phyloP scores from a whole-genome alignment of 805 yeast species.

The Sugiyamaella boreocaroliniensis region DNA sequence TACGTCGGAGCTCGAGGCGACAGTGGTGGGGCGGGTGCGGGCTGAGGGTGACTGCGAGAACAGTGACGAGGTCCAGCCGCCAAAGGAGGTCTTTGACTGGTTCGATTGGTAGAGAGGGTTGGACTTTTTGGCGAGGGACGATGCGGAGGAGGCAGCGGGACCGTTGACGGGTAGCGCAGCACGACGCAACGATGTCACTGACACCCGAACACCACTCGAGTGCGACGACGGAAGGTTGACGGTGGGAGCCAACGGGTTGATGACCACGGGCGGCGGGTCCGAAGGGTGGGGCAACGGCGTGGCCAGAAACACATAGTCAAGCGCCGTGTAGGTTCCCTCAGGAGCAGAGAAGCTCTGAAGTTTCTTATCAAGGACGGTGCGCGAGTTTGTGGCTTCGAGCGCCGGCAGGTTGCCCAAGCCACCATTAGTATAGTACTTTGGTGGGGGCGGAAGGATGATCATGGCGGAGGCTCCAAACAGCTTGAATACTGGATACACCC shows the following conservation, averaged over 20 bases:
- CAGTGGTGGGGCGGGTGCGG: background rate
- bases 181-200: conserved; percentile 6
- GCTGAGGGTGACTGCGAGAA: conserved; percentile 6
- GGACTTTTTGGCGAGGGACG: conserved; percentile 11
- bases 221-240: conserved; percentile 24
- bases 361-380: conserved; percentile 21
- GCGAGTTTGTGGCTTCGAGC: conserved; percentile 18
- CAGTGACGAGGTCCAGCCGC: conserved; percentile 15
- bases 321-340: conserved; percentile 29
- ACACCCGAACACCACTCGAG: conserved; percentile 18
- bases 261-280: conserved; percentile 28
- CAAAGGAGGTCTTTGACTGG: conserved; percentile 12
- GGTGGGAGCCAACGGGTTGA: conserved; percentile 34
- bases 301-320: conserved; percentile 30
- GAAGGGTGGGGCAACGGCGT: conserved; percentile 35
- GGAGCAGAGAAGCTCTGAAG: conserved; percentile 24
- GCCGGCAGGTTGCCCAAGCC: conserved; percentile 15
- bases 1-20: background rate
- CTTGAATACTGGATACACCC: background rate
- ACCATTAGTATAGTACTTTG: conserved; percentile 19
- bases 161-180: background rate
- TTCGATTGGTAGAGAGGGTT: conserved; percentile 1
- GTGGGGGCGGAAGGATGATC: conserved; percentile 31
- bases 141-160: conserved; percentile 12
- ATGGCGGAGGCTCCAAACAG: conserved; percentile 12